These are phyloP conservation scores for Panaeolus cyanescens DNA, from an alignment of 768 basidiomycete genomes.

Conservation along the genomic window DNA sequence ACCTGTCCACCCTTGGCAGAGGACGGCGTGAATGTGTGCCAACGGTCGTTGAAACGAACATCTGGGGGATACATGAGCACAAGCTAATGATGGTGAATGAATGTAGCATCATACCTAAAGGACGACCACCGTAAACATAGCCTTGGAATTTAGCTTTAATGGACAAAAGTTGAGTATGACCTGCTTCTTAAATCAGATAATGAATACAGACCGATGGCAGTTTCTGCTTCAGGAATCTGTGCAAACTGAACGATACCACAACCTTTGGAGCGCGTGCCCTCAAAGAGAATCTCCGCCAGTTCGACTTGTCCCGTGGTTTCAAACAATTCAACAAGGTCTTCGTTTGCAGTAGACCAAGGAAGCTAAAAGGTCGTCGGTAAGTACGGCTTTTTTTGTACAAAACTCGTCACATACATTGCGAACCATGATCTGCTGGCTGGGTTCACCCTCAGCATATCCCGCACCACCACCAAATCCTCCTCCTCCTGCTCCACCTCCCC, in stretches of 20 bases:
- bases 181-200: no score
- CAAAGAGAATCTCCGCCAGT: conserved; percentile 92
- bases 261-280: conserved; percentile 91
- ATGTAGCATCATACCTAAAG: conserved; percentile 53
- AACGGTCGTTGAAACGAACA: conserved; percentile 93
- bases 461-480: conserved; percentile 30
- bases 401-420: conserved; percentile 81
- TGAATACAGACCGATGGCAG: conserved; percentile 73
- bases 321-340: conserved; percentile 96
- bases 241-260: conserved; percentile 96
- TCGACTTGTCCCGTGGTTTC: conserved; percentile 97
- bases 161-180: conserved; percentile 9
- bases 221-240: conserved; percentile 86
- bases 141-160: conserved; percentile 96
- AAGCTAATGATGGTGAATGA: conserved; percentile 2
- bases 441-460: conserved; percentile 65
- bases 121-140: conserved; percentile 93
- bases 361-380: conserved; percentile 49
- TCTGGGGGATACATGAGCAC: conserved; percentile 43
- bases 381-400: neutral
- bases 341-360: conserved; percentile 99
- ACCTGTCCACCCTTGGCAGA: conserved; percentile 87
- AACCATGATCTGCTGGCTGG: conserved; percentile 97
- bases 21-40: conserved; percentile 90
- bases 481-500: conserved; percentile 35